Base-by-base conservation (phyloP, 257 asterid species). In the Vinca minor region DNA sequence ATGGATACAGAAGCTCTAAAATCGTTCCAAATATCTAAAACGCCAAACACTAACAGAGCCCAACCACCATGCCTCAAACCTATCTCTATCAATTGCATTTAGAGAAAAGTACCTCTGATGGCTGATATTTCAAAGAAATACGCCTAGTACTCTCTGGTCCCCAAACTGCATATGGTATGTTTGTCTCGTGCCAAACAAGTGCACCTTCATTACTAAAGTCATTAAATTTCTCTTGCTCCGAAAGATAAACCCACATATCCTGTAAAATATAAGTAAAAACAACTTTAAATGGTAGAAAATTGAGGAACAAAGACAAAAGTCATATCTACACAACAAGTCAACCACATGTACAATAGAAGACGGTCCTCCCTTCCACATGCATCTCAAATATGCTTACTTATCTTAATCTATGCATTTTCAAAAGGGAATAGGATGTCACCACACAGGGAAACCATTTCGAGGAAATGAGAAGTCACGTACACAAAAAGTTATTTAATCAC, bases 201-300 rank as follows among this genome's bases (percentile, higher is more conserved):
- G 95, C 87, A 60, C 79, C 68, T 81, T 93, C 97, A 77, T 64
- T 87, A 45, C 94, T 79, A 57, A 93, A 92, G 77, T 93, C 96
- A 67, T 72, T 78, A 63, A 93, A 87, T 9, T 69, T 80, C 63
- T 89, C 90, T 62, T 84, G 75, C 55, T 84, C 94, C 3, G 98
- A 93, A 65, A 93, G 81, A 79, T 89, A 93, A 56, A 89, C 59
- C 95, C 95, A 93, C 97, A 93, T 84, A 76, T 93, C 98, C 98
- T 92, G 87, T 39, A 62, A 63, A 70, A 62, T 70, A 62, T 42
- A 20, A 41, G 21, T 17, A 5, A 47, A 7, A 46, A 41, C 13
- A 63, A 34, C 11, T 44, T 50, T 34, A 34, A 31, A 17, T 10
- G 13, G 41, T 8, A 55, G 25, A 55, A 31, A 45, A 11, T 21